Conservation (phyloP, 2,329 filamentous ascomycete species). For the Stachybotrys echinatus region DNA sequence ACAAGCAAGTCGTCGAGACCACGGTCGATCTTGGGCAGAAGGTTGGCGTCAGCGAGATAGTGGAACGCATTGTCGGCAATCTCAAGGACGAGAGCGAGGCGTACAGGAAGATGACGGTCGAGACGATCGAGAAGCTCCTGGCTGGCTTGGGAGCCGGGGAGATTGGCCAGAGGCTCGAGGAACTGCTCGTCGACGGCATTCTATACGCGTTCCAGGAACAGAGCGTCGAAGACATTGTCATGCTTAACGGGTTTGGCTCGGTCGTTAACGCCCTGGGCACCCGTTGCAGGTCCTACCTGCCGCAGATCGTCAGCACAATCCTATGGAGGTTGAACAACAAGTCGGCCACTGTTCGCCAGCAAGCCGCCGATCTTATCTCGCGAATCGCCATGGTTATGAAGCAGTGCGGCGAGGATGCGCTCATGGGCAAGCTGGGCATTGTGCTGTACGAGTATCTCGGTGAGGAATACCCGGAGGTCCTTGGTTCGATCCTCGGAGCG, state of each 20-base stretch:
- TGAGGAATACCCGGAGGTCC: conserved; percentile 96
- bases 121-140: conserved; percentile 95
- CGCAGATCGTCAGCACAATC: conserved; percentile 95
- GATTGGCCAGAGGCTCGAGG: conserved; percentile 86
- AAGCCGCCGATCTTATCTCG: conserved; percentile 93
- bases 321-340: conserved; percentile 98
- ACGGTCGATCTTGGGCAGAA: conserved; percentile 97
- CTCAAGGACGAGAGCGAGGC: conserved; percentile 97
- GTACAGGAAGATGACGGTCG: conserved; percentile 98
- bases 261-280: conserved; percentile 93
- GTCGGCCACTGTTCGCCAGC: conserved; percentile 90
- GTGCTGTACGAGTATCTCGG: conserved; percentile 97
- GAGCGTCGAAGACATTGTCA: conserved; percentile 89
- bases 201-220: conserved; percentile 97
- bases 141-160: conserved; percentile 90
- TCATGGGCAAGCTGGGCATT: conserved; percentile 92
- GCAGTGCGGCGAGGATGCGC: conserved; percentile 90
- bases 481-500: conserved; percentile 92
- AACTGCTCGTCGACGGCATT: conserved; percentile 91
- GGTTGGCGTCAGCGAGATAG: conserved; percentile 92
- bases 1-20: conserved; percentile 95
- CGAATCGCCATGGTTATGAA: conserved; percentile 99
- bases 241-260: conserved; percentile 96
- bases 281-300: conserved; percentile 91
- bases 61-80: conserved; percentile 89